Evolutionary conservation across 176 grass and related monocot species (phyloP).

Genomic region (Sorghum bicolor): Sorghum_bicolor_NCBIv3 NC_012873.2:56318001-56318500

Average conservation of each 20-base stretch:
- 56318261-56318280: neutral
- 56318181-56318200: neutral
- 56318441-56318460: constrained; percentile 67
- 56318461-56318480: constrained; percentile 55
- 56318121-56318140: neutral
- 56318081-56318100: constrained; percentile 83
- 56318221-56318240: neutral
- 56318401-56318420: constrained; percentile 72
- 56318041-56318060: constrained; percentile 93
- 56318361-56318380: constrained; percentile 79
- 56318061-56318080: constrained; percentile 89
- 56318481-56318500: constrained; percentile 47
- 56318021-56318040: constrained; percentile 71
- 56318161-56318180: neutral
- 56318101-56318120: constrained; percentile 68
- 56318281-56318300: neutral
- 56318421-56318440: constrained; percentile 83
- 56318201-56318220: neutral
- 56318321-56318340: constrained; percentile 44
- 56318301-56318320: constrained; percentile 1
- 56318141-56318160: constrained; percentile 4
- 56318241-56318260: neutral
- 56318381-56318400: constrained; percentile 85
- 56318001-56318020: constrained; percentile 80
- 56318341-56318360: constrained; percentile 78